Conservation (phyloP, 805 yeast species). For the Clavispora santaluciae region DNA sequence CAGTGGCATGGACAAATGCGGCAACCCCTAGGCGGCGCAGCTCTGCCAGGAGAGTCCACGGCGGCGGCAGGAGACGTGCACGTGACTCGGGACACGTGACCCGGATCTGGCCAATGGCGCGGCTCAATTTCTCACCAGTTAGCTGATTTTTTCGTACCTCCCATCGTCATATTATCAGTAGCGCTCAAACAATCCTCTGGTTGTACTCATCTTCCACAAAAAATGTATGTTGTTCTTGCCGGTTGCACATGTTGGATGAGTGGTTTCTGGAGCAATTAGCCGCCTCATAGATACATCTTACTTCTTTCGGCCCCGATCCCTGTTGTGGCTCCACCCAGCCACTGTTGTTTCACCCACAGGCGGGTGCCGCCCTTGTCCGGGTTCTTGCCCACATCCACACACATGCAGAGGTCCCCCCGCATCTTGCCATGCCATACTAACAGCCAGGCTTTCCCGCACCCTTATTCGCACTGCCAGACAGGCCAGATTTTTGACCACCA, state of each 20-base stretch:
- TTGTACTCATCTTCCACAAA: background rate
- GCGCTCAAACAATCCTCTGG: conserved; percentile 1
- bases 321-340: too few species aligned
- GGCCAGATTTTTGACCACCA: conserved; percentile 31
- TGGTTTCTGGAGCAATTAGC: too few species aligned
- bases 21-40: background rate
- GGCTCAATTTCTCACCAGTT: conserved; percentile 7
- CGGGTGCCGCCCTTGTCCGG: too few species aligned
- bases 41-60: background rate
- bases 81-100: conserved; percentile 8
- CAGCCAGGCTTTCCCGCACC: conserved; percentile 34
- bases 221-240: conserved; percentile 9
- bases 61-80: background rate
- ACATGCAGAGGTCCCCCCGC: too few species aligned
- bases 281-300: too few species aligned
- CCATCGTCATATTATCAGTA: conserved; percentile 6
- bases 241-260: background rate
- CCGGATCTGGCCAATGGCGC: conserved; percentile 9
- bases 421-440: too few species aligned
- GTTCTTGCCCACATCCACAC: too few species aligned
- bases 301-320: too few species aligned
- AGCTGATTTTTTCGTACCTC: conserved; percentile 14
- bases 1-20: too few species aligned
- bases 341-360: too few species aligned
- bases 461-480: conserved; percentile 30